Conservation (phyloP, 441 rosid species). For the Euphorbia schlechtendalii region DNA sequence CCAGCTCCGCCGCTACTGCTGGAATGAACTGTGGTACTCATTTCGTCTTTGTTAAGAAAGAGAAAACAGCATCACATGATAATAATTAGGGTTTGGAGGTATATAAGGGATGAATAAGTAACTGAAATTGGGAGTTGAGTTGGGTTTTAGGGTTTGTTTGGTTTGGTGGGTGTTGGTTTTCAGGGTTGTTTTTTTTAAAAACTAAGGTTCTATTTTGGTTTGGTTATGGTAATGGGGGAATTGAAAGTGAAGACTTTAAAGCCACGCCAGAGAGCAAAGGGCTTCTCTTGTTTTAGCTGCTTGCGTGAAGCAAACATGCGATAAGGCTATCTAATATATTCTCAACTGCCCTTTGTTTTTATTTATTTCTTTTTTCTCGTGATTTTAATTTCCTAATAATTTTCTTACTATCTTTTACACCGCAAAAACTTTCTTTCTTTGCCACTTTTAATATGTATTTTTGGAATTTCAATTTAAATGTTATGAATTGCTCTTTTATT, state of each 20-base stretch:
- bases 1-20: slow-evolving; percentile 31
- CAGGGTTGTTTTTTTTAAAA: too few relatives aligned
- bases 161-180: too few relatives aligned
- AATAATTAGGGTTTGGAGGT: slow-evolving; percentile 20
- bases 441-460: too few relatives aligned
- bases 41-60: slow-evolving; percentile 18
- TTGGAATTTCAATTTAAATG: too few relatives aligned
- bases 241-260: slow-evolving; percentile 66
- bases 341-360: slow-evolving; percentile 34
- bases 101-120: not conserved
- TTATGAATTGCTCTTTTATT: too few relatives aligned
- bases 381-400: too few relatives aligned
- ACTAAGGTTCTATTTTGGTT: too few relatives aligned
- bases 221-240: too few relatives aligned
- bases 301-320: slow-evolving; percentile 99
- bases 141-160: too few relatives aligned
- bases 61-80: not conserved
- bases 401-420: too few relatives aligned
- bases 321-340: slow-evolving; percentile 43
- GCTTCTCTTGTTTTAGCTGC: slow-evolving; percentile 48
- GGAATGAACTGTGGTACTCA: slow-evolving; percentile 40
- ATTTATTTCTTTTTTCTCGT: too few relatives aligned
- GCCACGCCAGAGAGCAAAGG: slow-evolving; percentile 83
- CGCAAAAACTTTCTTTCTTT: too few relatives aligned
- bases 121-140: slow-evolving; percentile 15